These are phyloP conservation scores for Sesbania bispinosa DNA, from an alignment of 306 rosid genomes.

Conservation along the genomic window DNA sequence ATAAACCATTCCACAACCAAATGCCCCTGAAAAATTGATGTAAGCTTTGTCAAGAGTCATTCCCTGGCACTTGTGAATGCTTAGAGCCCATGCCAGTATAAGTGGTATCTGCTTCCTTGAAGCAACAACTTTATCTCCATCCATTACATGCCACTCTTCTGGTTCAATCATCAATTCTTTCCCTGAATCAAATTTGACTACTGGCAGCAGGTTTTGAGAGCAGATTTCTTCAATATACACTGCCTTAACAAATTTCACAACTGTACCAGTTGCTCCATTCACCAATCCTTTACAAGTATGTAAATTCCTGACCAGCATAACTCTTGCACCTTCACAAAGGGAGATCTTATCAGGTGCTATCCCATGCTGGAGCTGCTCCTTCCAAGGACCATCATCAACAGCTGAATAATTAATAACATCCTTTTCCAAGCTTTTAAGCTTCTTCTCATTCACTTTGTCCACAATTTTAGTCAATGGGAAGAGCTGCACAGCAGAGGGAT, in stretches of 20 bases:
- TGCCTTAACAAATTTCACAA: constrained; percentile 22
- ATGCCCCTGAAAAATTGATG: constrained; percentile 42
- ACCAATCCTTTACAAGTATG: constrained; percentile 33
- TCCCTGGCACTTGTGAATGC: constrained; percentile 67
- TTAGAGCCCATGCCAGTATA: constrained; percentile 50
- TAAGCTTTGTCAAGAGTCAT: constrained; percentile 47
- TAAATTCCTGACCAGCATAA: constrained; percentile 54
- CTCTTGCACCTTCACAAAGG: constrained; percentile 53
- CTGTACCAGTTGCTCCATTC: constrained; percentile 59
- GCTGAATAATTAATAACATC: constrained; percentile 32
- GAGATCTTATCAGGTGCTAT: constrained; percentile 33
- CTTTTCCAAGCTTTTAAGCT: constrained; percentile 34
- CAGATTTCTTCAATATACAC: constrained; percentile 12
- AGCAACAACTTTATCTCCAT: constrained; percentile 42
- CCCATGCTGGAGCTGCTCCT: constrained; percentile 34
- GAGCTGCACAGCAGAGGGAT: constrained; percentile 43
- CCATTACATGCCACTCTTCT: constrained; percentile 34
- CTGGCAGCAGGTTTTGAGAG: constrained; percentile 31
- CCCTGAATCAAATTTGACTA: constrained; percentile 51
- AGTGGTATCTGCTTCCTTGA: constrained; percentile 53
- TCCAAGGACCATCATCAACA: constrained; percentile 39
- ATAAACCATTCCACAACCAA: constrained; percentile 56
- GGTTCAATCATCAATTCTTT: constrained; percentile 20
- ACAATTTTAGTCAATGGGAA: constrained; percentile 46
- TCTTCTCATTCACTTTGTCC: constrained; percentile 38